phyloP scores from a whole-genome alignment of 2,329 filamentous ascomycete genomes.

The Xylariales sp. region DNA sequence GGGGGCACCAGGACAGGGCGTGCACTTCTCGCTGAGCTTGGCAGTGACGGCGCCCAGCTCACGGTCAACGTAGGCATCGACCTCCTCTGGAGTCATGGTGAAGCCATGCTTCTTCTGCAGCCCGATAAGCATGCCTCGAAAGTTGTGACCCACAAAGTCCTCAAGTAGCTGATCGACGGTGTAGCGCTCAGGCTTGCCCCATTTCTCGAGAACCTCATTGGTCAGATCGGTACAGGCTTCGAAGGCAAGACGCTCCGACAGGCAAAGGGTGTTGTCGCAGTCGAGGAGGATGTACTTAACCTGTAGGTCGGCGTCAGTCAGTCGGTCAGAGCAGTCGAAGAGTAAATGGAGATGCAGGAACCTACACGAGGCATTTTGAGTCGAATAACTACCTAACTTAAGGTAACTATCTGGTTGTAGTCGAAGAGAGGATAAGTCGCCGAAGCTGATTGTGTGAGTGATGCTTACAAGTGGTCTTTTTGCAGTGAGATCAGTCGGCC shows the following conservation, averaged over 20 bases:
- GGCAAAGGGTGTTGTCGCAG: constrained; percentile 70
- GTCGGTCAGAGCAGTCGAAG: neutral
- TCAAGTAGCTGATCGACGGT: constrained; percentile 63
- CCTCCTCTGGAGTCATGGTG: constrained; percentile 53
- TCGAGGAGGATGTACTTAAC: constrained; percentile 60
- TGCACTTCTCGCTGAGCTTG: constrained; percentile 59
- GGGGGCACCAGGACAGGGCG: constrained; percentile 55
- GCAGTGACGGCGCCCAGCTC: constrained; percentile 67
- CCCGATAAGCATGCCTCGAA: constrained; percentile 68
- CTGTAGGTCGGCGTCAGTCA: constrained; percentile 27
- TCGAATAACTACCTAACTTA: no score
- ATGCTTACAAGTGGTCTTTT: no score
- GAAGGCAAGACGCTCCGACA: constrained; percentile 71
- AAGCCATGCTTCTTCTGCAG: constrained; percentile 67
- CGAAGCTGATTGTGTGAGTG: no score
- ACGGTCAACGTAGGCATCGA: constrained; percentile 59
- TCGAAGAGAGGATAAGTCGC: no score
- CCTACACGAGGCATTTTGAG: constrained; percentile 30
- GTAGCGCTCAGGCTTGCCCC: constrained; percentile 58
- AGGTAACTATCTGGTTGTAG: no score
- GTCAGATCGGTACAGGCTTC: constrained; percentile 70
- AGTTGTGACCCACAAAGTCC: constrained; percentile 75
- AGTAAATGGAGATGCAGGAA: constrained; percentile 4
- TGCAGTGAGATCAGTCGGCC: no score
- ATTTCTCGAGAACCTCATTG: constrained; percentile 66